phyloP scores from a whole-genome alignment of 768 basidiomycete species.

The Dacryopinax spathularia region DNA sequence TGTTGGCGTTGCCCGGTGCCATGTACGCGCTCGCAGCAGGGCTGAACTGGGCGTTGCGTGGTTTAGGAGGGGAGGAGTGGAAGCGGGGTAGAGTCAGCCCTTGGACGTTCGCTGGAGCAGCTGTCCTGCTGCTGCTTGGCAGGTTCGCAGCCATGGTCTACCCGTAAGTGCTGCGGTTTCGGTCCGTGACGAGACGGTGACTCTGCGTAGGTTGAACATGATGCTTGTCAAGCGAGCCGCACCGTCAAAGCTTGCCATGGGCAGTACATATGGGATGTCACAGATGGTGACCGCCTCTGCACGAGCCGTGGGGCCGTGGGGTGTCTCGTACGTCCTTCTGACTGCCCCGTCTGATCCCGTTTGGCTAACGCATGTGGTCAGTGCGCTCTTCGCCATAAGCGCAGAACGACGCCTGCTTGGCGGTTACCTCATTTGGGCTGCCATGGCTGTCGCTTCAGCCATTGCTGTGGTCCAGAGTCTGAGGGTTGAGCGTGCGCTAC shows the following conservation, averaged over 20 bases:
- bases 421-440: constrained; percentile 41
- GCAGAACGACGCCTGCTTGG: constrained; percentile 34
- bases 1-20: constrained; percentile 41
- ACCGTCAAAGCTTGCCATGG: constrained; percentile 40
- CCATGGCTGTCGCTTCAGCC: constrained; percentile 18
- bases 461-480: neutral
- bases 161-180: constrained; percentile 31
- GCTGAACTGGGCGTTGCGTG: constrained; percentile 25
- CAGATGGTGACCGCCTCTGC: constrained; percentile 33
- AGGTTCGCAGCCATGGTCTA: constrained; percentile 37
- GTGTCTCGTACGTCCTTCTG: constrained; percentile 27
- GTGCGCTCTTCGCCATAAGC: constrained; percentile 45
- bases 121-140: constrained; percentile 30
- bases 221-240: constrained; percentile 42
- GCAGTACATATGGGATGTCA: constrained; percentile 49
- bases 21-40: constrained; percentile 32
- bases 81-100: neutral
- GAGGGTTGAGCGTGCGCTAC: neutral
- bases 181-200: constrained; percentile 1
- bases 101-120: constrained; percentile 40
- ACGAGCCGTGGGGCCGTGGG: constrained; percentile 43
- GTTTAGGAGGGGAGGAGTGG: constrained; percentile 20
- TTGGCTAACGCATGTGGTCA: no score
- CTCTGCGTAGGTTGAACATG: constrained; percentile 43
- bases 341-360: no score